Conservation (phyloP, 345 rosid species). For the Schrenkiella parvula region DNA sequence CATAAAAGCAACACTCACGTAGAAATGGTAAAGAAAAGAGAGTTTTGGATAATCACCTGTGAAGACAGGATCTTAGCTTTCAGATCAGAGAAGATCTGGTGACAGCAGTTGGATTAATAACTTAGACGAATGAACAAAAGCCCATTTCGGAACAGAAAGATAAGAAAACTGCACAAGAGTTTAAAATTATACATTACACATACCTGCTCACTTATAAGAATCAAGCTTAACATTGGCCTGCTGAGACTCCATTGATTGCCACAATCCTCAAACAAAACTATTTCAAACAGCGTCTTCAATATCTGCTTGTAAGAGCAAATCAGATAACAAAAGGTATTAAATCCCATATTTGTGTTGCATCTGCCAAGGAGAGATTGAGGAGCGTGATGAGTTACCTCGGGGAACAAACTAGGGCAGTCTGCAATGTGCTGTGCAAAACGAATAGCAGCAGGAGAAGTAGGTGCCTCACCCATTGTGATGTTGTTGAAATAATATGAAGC, state of each 20-base stretch:
- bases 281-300: slow-evolving; percentile 88
- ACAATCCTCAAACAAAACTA: slow-evolving; percentile 92
- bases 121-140: slow-evolving; percentile 8
- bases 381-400: slow-evolving; percentile 56
- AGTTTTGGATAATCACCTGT: slow-evolving; percentile 49
- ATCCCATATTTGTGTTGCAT: neutral
- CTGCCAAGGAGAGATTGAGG: neutral
- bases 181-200: neutral
- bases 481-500: slow-evolving; percentile 95
- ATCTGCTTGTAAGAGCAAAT: slow-evolving; percentile 50
- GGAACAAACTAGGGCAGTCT: slow-evolving; percentile 92
- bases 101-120: slow-evolving; percentile 4
- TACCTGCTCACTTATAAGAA: slow-evolving; percentile 91
- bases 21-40: neutral
- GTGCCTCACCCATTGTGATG: slow-evolving; percentile 91
- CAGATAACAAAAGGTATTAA: neutral
- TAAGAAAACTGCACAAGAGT: neutral
- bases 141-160: neutral
- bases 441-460: slow-evolving; percentile 67
- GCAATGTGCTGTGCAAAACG: slow-evolving; percentile 81
- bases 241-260: slow-evolving; percentile 99
- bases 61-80: slow-evolving; percentile 88
- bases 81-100: slow-evolving; percentile 84
- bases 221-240: slow-evolving; percentile 94
- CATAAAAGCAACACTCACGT: neutral